Conservation (phyloP, 2,329 filamentous ascomycete genomes). For the Colletotrichum tofieldiae region DNA sequence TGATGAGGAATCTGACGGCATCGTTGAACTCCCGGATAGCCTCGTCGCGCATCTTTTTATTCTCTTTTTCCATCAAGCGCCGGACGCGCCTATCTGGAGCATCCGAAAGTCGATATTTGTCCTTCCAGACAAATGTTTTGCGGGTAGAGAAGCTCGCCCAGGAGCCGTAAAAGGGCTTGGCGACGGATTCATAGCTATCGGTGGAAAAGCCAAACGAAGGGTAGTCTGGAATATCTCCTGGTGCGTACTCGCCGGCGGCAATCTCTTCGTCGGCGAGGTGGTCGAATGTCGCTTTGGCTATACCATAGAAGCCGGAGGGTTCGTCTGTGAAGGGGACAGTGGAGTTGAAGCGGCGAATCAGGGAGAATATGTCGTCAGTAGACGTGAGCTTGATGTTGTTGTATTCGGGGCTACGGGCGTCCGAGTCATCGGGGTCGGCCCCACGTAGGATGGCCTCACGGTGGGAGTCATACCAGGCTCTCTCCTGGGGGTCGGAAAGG, state of each 20-base stretch:
- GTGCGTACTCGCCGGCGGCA: conserved; percentile 79
- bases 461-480: conserved; percentile 98
- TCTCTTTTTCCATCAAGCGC: conserved; percentile 95
- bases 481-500: conserved; percentile 95
- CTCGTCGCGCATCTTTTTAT: conserved; percentile 86
- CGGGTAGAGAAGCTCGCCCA: conserved; percentile 89
- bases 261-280: conserved; percentile 86
- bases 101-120: conserved; percentile 86
- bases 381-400: conserved; percentile 83
- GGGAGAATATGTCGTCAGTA: conserved; percentile 81
- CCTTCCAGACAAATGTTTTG: conserved; percentile 92
- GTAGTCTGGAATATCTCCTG: conserved; percentile 75
- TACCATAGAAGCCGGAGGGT: conserved; percentile 87
- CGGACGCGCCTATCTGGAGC: conserved; percentile 89
- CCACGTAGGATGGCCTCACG: conserved; percentile 86
- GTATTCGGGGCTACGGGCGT: conserved; percentile 71
- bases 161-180: conserved; percentile 83
- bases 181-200: conserved; percentile 82
- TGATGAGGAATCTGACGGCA: conserved; percentile 86
- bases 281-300: conserved; percentile 82
- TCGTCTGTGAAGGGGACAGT: conserved; percentile 86
- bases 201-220: conserved; percentile 86
- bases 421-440: conserved; percentile 63
- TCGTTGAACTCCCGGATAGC: conserved; percentile 93
- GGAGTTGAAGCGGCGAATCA: conserved; percentile 86